Evolutionary conservation across 192 early-diverging fungal species (phyloP).

Genomic region (Bifiguratus adelaidae): DNA sequence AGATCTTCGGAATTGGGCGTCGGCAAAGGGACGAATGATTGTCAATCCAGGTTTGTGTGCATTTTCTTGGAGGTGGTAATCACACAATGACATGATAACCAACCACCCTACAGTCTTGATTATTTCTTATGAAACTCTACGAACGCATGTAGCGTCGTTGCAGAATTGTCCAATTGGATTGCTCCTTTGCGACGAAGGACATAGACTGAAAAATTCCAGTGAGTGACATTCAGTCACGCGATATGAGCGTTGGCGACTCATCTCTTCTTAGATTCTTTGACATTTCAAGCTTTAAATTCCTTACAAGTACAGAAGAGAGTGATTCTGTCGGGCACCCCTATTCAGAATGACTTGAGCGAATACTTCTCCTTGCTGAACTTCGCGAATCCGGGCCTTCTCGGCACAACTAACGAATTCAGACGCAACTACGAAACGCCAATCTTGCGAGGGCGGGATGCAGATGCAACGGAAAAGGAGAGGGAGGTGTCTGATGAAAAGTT

Average conservation of each 20-base stretch:
- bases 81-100: not conserved
- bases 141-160: conserved; percentile 69
- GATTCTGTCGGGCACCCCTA: conserved; percentile 95
- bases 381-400: conserved; percentile 87
- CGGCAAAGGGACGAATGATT: conserved; percentile 74
- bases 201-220: conserved; percentile 87
- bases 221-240: not conserved
- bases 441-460: conserved; percentile 81
- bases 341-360: conserved; percentile 83
- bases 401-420: conserved; percentile 80
- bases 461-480: conserved; percentile 73
- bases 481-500: conserved; percentile 75
- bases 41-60: conserved; percentile 54
- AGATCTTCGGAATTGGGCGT: conserved; percentile 70
- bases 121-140: conserved; percentile 94
- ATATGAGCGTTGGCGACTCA: not conserved
- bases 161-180: conserved; percentile 78
- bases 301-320: conserved; percentile 71
- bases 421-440: conserved; percentile 93
- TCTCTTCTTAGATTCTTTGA: conserved; percentile 46
- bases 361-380: conserved; percentile 95
- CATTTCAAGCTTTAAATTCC: conserved; percentile 70
- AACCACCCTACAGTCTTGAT: conserved; percentile 68
- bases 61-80: not conserved
- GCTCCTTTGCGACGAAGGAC: conserved; percentile 95